Base-by-base conservation (phyloP, 257 asterid species). In the Penstemon davidsonii region DNA sequence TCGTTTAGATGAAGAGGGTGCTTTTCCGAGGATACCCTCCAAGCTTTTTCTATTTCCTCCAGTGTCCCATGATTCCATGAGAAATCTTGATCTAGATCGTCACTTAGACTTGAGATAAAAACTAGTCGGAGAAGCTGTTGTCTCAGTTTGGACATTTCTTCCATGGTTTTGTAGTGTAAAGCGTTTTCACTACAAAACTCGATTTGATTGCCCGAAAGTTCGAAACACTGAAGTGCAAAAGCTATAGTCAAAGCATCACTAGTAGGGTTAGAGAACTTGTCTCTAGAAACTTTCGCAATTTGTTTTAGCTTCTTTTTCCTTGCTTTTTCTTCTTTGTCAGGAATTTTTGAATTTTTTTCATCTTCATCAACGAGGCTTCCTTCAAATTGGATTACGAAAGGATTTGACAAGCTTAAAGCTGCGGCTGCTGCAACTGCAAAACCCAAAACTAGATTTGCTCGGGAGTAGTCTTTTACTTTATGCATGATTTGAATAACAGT, bases 131-230 rank as follows among this genome's bases (percentile, higher is more conserved):
- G 91, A 55, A 93, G 92, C 80, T 93, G 99, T 55, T 86, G 84
- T 81, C 97, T 85, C 75, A 93, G 79, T 79, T 93, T 93, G 39
- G 97, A 90, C 96, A 93, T 93, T 83, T 93, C 99, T 74, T 88
- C 97, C 99, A 93, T 88, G 0, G 95, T 93, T 74, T 93, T 93
- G 65, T 76, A 56, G 83, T 93, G 96, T 57, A 93, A 71, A 7
- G 76, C 81, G 56, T 84, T 76, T 41, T 81, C 92, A 51, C 62
- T 62, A 77, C 96, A 90, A 63, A 90, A 88, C 12, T 83, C 85
- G 8, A 7, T 33, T 4, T 73, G 89, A 71, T 39, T 68, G 53
- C 50, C 81, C 18, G 96, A 85, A 61, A 77, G 81, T 69, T 93
- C 99, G 15, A 88, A 93, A 55, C 92, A 83, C 70, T 87, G 94